A percentile compares a stretch with the other conserved stretches of the same genome.
phyloP scores from a whole-genome alignment of 768 basidiomycete species.

The Phylloporus arenicola region DNA sequence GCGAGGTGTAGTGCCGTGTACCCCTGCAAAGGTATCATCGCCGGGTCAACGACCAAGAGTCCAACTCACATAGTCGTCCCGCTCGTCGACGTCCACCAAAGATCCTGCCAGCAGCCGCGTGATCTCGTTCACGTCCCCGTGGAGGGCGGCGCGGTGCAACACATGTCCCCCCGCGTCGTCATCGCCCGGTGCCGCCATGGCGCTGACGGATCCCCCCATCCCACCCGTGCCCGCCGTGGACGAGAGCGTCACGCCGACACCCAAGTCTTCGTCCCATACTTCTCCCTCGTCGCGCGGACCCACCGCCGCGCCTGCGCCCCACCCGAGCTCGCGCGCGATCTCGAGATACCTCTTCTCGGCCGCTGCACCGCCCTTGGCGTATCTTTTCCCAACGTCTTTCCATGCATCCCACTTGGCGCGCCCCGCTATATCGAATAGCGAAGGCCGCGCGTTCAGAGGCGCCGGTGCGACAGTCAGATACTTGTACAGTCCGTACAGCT shows the following conservation, averaged over 20 bases:
- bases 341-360: constrained; percentile 65
- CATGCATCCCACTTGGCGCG: constrained; percentile 89
- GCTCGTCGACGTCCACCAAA: constrained; percentile 47
- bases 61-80: constrained; percentile 70
- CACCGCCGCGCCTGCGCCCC: constrained; percentile 39
- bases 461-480: constrained; percentile 52
- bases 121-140: constrained; percentile 46
- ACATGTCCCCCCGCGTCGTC: constrained; percentile 40
- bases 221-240: constrained; percentile 27
- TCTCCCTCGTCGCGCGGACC: constrained; percentile 22
- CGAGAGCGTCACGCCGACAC: constrained; percentile 20
- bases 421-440: constrained; percentile 72
- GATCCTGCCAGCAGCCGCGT: constrained; percentile 39
- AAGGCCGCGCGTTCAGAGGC: constrained; percentile 59
- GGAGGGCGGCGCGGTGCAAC: constrained; percentile 62
- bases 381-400: constrained; percentile 47
- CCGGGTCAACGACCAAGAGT: not conserved
- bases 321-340: constrained; percentile 65
- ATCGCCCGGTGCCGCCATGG: constrained; percentile 39
- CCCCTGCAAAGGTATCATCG: constrained; percentile 46
- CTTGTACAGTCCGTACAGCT: constrained; percentile 89
- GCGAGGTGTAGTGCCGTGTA: constrained; percentile 87
- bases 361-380: constrained; percentile 35
- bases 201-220: constrained; percentile 62
- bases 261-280: constrained; percentile 42